Base-by-base conservation (phyloP, 345 rosid genomes). In the Rhizophora apiculata region DNA sequence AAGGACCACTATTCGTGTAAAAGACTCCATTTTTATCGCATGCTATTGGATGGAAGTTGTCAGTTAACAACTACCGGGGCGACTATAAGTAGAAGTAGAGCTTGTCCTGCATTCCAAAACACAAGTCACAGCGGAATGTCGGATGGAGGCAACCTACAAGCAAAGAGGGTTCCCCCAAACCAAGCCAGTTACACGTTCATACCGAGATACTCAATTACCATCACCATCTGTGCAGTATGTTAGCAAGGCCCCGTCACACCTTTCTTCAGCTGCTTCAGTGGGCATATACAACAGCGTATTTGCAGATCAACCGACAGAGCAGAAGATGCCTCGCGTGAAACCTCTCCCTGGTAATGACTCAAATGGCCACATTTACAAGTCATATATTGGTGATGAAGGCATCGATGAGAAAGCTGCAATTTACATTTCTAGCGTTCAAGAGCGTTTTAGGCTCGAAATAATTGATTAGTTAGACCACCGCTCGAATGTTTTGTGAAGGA, bases 191-290 rank as follows among this genome's bases (percentile, higher is more conserved):
- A 66, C 70, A 74, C 43, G 69, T 22, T 24, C 16, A 30, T 46
- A 56, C 70, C 72, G 67, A 66, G 62, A 69, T 56, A 11, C 63
- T 3, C 18, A 54, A 9, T 68, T 68, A 22, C 22, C 81, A 0
- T 69, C 72, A 8, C 11, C 18, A 4, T 29, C 54, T 58, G 26
- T 24, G 67, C 37, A 60, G 39, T 60, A 76, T 24, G 27, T 46
- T 6, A 53, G 15, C 49, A 43, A 43, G 2, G 46, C 11, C 18
- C 51, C 7, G 71, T 48, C 16, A 11, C 21, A 10, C n/a, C 63
- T 54, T 13, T 36, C 56, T 51, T 59, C 70, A 6, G 51, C 39
- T 48, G 43, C 72, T 37, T 60, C 74, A 21, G 46, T 27, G 34
- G n/a, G 48, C 48, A 10, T 22, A 8, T 34, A 56, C 26, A 19